Conservation (phyloP, 148 eudicot genomes). For the Nepenthes mirabilis region DNA sequence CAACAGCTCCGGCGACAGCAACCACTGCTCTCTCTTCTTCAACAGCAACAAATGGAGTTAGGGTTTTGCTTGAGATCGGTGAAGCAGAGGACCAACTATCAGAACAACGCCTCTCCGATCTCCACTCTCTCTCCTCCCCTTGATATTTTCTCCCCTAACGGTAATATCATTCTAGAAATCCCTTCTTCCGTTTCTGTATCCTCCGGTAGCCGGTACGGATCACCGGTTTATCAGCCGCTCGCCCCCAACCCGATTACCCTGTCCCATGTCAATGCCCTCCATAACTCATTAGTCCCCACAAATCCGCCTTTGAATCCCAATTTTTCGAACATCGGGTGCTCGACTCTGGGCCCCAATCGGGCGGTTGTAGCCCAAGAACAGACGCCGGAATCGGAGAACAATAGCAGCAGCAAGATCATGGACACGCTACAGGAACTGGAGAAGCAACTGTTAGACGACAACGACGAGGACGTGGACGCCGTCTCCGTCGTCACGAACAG, state of each 20-base stretch:
- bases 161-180: conserved; percentile 1
- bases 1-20: conserved; percentile 10
- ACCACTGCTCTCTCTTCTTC: conserved; percentile 8
- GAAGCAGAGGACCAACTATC: conserved; percentile 30
- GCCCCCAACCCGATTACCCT: conserved; percentile 12
- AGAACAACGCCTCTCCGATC: conserved; percentile 18
- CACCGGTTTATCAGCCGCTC: conserved; percentile 30
- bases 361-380: conserved; percentile 5
- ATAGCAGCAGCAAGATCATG: conserved; percentile 21
- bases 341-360: conserved; percentile 13
- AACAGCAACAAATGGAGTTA: conserved; percentile 6
- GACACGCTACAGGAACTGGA: conserved; percentile 57
- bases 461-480: conserved; percentile 39
- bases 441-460: conserved; percentile 58
- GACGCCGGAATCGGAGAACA: conserved; percentile 17
- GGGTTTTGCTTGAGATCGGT: conserved; percentile 35
- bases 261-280: neutral
- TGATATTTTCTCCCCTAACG: conserved; percentile 20
- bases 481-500: conserved; percentile 63
- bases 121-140: conserved; percentile 28
- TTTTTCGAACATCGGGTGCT: conserved; percentile 7
- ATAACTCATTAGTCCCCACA: conserved; percentile 1
- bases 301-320: conserved; percentile 8
- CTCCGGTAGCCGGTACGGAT: conserved; percentile 33
- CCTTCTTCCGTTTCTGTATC: neutral